Conservation (phyloP, 768 basidiomycete genomes). For the Russula emetica region DNA sequence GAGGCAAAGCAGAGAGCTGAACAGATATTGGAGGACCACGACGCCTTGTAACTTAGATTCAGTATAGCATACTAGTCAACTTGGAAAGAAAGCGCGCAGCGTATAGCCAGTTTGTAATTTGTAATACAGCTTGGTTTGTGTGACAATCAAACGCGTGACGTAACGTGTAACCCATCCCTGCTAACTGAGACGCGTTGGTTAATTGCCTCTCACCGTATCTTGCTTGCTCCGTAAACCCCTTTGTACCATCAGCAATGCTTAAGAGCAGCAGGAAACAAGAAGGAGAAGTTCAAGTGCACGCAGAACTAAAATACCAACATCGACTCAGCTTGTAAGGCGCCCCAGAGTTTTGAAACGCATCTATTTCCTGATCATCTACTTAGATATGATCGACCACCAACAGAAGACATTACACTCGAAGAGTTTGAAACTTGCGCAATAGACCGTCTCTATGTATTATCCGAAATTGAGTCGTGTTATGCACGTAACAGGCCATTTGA, state of each 20-base stretch:
- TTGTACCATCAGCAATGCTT: conserved; percentile 20
- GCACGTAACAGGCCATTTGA: conserved; percentile 80
- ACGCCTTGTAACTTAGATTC: conserved; percentile 22
- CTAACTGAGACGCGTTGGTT: background rate
- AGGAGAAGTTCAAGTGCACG: conserved; percentile 31
- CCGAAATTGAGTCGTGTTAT: conserved; percentile 86
- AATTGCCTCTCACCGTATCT: background rate
- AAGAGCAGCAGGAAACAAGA: conserved; percentile 19
- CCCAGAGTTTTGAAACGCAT: background rate
- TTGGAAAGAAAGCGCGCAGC: no score
- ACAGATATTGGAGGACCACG: conserved; percentile 29
- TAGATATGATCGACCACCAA: conserved; percentile 85
- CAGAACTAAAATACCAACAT: conserved; percentile 50
- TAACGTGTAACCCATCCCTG: conserved; percentile 14
- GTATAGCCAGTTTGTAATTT: no score
- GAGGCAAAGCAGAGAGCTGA: conserved; percentile 33
- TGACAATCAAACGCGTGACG: conserved; percentile 5
- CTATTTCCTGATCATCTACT: background rate
- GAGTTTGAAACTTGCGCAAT: conserved; percentile 92
- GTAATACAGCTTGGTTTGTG: no score
- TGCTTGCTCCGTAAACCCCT: background rate
- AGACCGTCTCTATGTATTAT: conserved; percentile 78
- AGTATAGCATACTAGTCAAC: no score
- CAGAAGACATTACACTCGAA: conserved; percentile 86
- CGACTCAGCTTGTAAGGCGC: conserved; percentile 69